Conservation (phyloP, 2,329 filamentous ascomycete species). For the Paraphoma sp. region DNA sequence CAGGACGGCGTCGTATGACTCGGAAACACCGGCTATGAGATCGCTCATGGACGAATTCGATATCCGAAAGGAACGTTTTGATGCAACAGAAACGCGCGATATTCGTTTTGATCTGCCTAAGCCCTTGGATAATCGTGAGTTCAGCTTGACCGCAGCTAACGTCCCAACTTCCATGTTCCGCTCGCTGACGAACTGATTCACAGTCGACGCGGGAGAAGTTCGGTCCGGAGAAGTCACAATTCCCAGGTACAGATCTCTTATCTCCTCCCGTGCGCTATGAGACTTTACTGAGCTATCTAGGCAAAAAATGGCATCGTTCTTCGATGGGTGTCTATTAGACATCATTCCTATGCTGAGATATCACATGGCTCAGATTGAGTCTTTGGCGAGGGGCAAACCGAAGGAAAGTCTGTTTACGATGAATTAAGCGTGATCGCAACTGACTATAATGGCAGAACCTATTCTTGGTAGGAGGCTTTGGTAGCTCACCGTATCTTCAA, state of each 20-base stretch:
- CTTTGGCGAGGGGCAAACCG: slow-evolving; percentile 4
- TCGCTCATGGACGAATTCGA: slow-evolving; percentile 27
- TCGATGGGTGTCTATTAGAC: slow-evolving; percentile 24
- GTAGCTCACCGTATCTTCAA: slow-evolving; percentile 18
- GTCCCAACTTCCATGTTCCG: too few relatives aligned
- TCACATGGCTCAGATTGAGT: slow-evolving; percentile 20
- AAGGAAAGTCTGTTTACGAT: slow-evolving; percentile 14
- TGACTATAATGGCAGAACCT: slow-evolving; percentile 13
- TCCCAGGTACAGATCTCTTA: slow-evolving; percentile 3
- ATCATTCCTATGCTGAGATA: slow-evolving; percentile 24
- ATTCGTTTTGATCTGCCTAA: slow-evolving; percentile 25
- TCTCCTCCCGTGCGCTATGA: background rate
- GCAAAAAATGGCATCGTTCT: slow-evolving; percentile 28
- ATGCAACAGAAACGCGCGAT: slow-evolving; percentile 3
- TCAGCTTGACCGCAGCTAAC: background rate
- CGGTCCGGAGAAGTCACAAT: slow-evolving; percentile 23
- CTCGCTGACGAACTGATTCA: too few relatives aligned
- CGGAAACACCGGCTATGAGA: slow-evolving; percentile 25
- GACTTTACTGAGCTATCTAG: slow-evolving; percentile 6
- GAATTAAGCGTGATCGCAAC: background rate
- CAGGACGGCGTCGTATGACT: slow-evolving; percentile 21
- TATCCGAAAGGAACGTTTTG: slow-evolving; percentile 19
- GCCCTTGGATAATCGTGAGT: slow-evolving; percentile 16
- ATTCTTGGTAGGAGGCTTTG: slow-evolving; percentile 25
- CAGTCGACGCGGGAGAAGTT: slow-evolving; percentile 10